Evolutionary conservation across 2,329 filamentous ascomycete genomes (phyloP).

Genomic region (Hypoxylon rubiginosum): DNA sequence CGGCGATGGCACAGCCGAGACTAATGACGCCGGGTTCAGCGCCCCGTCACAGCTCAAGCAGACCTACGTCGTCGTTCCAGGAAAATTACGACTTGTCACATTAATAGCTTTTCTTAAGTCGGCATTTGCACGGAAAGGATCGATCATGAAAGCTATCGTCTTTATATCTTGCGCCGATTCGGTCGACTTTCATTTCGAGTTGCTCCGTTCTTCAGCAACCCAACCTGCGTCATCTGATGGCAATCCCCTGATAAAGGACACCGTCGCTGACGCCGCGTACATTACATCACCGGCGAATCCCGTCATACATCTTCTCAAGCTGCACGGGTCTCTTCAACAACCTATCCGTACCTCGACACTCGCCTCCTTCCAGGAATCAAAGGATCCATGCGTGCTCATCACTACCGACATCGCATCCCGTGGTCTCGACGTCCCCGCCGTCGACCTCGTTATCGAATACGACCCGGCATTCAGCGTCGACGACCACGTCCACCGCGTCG

Average conservation of each 20-base stretch:
- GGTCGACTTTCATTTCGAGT: constrained; percentile 94
- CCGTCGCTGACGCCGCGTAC: constrained; percentile 76
- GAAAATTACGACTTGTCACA: constrained; percentile 91
- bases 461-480: constrained; percentile 94
- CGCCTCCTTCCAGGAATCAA: constrained; percentile 79
- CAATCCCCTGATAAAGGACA: constrained; percentile 63
- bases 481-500: constrained; percentile 94
- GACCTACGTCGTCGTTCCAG: constrained; percentile 86
- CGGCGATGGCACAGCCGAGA: constrained; percentile 59
- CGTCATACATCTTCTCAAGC: constrained; percentile 80
- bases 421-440: constrained; percentile 93
- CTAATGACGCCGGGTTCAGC: constrained; percentile 73
- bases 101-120: constrained; percentile 87
- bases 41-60: constrained; percentile 96
- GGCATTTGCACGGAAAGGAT: constrained; percentile 87
- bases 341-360: constrained; percentile 89
- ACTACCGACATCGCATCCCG: constrained; percentile 97
- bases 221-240: constrained; percentile 45
- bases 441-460: constrained; percentile 95
- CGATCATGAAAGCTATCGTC: constrained; percentile 95
- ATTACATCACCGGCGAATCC: constrained; percentile 82
- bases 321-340: constrained; percentile 93
- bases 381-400: constrained; percentile 83
- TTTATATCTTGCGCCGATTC: constrained; percentile 98
- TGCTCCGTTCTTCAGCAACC: constrained; percentile 69